These are phyloP conservation scores for Trichosporon inkin DNA, from an alignment of 1,284 basidiomycete genomes.

Conservation along the genomic window DNA sequence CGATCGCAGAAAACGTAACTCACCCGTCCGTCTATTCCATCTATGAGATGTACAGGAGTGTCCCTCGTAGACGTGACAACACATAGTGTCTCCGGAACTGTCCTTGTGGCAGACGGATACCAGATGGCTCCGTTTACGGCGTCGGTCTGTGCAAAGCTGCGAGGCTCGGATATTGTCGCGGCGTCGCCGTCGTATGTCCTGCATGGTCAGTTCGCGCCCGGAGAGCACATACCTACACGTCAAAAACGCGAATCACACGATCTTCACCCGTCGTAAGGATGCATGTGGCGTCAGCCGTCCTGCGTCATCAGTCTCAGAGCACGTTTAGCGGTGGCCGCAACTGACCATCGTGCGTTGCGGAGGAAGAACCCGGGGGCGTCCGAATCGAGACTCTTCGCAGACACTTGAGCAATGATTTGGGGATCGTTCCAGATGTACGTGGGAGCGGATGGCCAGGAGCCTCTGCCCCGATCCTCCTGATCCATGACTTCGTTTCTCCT, in stretches of 20 bases:
- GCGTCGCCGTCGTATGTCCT: neutral
- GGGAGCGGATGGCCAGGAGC: slow-evolving; percentile 33
- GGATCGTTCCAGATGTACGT: slow-evolving; percentile 20
- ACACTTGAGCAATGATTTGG: neutral
- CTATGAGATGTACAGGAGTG: slow-evolving; percentile 72
- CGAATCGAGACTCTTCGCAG: slow-evolving; percentile 7
- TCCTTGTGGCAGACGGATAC: slow-evolving; percentile 68
- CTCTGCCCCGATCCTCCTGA: neutral
- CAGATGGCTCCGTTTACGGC: slow-evolving; percentile 70
- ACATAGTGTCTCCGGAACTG: slow-evolving; percentile 65
- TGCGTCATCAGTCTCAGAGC: slow-evolving; percentile 9
- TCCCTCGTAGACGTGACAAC: slow-evolving; percentile 75
- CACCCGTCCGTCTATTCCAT: slow-evolving; percentile 71
- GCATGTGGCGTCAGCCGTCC: slow-evolving; percentile 42
- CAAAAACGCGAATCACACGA: slow-evolving; percentile 33
- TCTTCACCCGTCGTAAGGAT: slow-evolving; percentile 46
- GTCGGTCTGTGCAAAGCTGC: slow-evolving; percentile 57
- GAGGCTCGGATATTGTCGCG: slow-evolving; percentile 9
- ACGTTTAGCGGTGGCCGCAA: neutral
- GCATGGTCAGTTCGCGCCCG: neutral
- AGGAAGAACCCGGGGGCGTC: slow-evolving; percentile 32
- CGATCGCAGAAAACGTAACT: slow-evolving; percentile 27
- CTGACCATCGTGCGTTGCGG: slow-evolving; percentile 42
- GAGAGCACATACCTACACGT: slow-evolving; percentile 25
- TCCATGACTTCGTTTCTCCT: neutral